These are phyloP conservation scores for Naganishia sp. DNA, from an alignment of 1,284 basidiomycete species.

Conservation along the genomic window DNA sequence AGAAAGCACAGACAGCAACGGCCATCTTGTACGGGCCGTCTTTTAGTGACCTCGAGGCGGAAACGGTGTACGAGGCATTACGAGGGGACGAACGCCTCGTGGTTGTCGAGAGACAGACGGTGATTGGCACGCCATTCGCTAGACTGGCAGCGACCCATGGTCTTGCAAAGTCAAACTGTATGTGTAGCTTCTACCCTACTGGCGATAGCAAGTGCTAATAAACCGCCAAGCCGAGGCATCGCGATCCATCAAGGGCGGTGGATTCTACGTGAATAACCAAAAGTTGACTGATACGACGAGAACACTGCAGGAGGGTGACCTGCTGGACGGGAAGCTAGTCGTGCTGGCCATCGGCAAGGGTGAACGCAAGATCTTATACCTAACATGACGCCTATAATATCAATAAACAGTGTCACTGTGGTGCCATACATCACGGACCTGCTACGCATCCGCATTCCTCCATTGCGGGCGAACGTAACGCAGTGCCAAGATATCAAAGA, in stretches of 20 bases:
- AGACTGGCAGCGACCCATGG: constrained; percentile 62
- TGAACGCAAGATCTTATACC: constrained; percentile 65
- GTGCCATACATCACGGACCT: no score
- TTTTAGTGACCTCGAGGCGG: constrained; percentile 56
- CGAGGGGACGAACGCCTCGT: constrained; percentile 63
- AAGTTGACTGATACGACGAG: constrained; percentile 50
- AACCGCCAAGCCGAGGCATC: constrained; percentile 57
- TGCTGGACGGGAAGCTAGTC: constrained; percentile 66
- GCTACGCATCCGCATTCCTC: constrained; percentile 51
- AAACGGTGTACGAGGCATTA: constrained; percentile 62
- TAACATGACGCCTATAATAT: constrained; percentile 30
- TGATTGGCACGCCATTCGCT: constrained; percentile 59
- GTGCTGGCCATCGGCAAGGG: constrained; percentile 76
- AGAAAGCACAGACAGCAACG: constrained; percentile 64
- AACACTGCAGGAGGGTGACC: constrained; percentile 56
- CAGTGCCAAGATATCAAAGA: constrained; percentile 47
- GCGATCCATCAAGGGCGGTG: constrained; percentile 59
- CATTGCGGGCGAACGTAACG: constrained; percentile 48
- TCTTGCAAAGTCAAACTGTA: constrained; percentile 62
- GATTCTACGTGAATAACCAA: constrained; percentile 61
- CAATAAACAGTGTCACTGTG: background rate
- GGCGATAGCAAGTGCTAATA: no score
- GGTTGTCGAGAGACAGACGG: constrained; percentile 54
- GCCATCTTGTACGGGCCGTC: constrained; percentile 64
- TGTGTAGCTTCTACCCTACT: constrained; percentile 39